Base-by-base conservation (phyloP, 768 basidiomycete genomes). In the Phallus indusiatus region DNA sequence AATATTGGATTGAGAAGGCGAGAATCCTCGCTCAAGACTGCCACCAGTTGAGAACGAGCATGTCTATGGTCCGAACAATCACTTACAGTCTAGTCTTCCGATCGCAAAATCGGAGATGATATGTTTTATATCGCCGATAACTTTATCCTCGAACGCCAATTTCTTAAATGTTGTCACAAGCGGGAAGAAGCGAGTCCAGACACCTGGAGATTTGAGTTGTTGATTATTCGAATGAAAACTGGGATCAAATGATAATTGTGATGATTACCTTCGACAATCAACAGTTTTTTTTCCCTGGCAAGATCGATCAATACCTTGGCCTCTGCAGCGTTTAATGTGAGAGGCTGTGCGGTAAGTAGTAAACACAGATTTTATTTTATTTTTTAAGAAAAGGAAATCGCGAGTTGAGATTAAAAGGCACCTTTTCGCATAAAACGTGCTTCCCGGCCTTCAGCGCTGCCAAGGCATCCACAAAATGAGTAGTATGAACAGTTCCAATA, bases 171-270 rank as follows among this genome's bases (percentile, higher is more conserved):
- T 50, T 10, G 59, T 34, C 36, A 64, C 49, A 35, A 62, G 61
- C 18, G 64, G 64, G 56, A 63, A 63, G 61, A 64, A 65, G 17
- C 64, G 62, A 24, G 63, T 65, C 63, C 64, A 65, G 47, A 63
- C 60, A 22, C 60, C 64, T 54, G 18, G n/a, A 5, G 16, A 5
- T 54, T 4, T 20, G 7, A 33, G 21, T 51, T 51, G 50, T 2
- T 16, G 18, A 16, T 51, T 2, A 51, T 14, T 2, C 3, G 3
- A 20, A 12, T 20, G 16, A 34, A 51, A 34, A 14, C 22, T 14
- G 20, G 16, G 20, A 51, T 16, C 12, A 34, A 51, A 34, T 16
- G 14, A 17, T 54, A 8, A 35, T 36, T 3, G 28, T 28, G 28
- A 28, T 2, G 28, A 28, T 28, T 20, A 54, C 53, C 53, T 55